A percentile compares a stretch with the other conserved stretches of the same genome.
Conservation (phyloP, 139 green algal species). For the Volvox reticuliferus region DNA sequence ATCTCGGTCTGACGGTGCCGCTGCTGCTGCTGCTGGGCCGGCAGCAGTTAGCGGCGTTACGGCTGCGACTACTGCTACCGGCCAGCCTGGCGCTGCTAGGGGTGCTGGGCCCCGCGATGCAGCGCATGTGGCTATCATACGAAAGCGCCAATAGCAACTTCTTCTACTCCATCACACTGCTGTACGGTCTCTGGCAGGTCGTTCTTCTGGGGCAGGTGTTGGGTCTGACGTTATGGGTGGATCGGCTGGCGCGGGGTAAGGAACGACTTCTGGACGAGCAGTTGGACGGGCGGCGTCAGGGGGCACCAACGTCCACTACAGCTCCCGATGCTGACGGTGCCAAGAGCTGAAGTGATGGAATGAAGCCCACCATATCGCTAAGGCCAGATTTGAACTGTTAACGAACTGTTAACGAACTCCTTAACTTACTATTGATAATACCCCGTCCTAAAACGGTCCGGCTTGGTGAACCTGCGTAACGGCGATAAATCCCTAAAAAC, state of each 20-base stretch:
- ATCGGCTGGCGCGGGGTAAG: conserved; percentile 14
- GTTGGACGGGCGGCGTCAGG: too few relatives aligned
- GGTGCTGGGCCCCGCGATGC: conserved; percentile 75
- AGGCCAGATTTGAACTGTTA: too few relatives aligned
- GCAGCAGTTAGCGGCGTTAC: conserved; percentile 46
- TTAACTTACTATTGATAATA: too few relatives aligned
- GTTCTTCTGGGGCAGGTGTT: conserved; percentile 22
- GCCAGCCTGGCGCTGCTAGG: conserved; percentile 69
- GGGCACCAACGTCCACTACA: too few relatives aligned
- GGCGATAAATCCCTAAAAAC: too few relatives aligned
- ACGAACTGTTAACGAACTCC: too few relatives aligned
- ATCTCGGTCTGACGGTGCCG: conserved; percentile 69
- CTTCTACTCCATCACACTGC: conserved; percentile 85
- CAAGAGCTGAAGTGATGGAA: too few relatives aligned
- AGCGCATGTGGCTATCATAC: conserved; percentile 80
- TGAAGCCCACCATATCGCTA: too few relatives aligned
- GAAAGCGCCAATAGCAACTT: conserved; percentile 88
- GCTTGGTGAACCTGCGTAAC: too few relatives aligned
- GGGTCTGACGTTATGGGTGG: neutral
- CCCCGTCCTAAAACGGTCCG: too few relatives aligned
- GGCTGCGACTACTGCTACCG: conserved; percentile 62
- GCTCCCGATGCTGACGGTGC: too few relatives aligned
- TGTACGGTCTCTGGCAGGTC: conserved; percentile 74
- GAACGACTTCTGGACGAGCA: neutral
- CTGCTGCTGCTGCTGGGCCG: conserved; percentile 65